Percentiles rank a stretch among this genome's conserved stretches.
phyloP scores from a whole-genome alignment of 768 basidiomycete species.

The Boletus subcaerulescens region DNA sequence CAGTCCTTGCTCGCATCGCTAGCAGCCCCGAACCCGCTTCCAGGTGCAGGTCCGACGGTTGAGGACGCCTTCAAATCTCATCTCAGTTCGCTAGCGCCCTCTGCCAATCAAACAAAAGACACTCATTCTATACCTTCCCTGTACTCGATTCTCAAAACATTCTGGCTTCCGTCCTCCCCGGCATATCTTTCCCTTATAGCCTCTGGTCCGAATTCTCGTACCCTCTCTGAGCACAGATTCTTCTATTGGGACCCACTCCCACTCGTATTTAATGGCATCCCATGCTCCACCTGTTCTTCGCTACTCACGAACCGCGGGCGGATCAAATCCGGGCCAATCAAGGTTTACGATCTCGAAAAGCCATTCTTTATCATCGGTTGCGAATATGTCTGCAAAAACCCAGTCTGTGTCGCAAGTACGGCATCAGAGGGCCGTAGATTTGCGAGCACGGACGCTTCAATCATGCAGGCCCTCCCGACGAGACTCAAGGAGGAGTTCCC shows the following conservation, averaged over 20 bases:
- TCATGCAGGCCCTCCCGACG: conserved; percentile 65
- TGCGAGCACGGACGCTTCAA: conserved; percentile 68
- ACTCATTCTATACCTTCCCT: conserved; percentile 61
- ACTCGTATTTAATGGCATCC: conserved; percentile 78
- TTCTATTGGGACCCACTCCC: conserved; percentile 88
- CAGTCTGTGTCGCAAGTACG: conserved; percentile 42
- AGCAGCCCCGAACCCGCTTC: conserved; percentile 59
- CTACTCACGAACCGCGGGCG: conserved; percentile 66
- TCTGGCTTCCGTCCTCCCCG: conserved; percentile 80
- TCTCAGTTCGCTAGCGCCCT: conserved; percentile 59
- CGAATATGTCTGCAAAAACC: conserved; percentile 65
- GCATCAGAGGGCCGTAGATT: conserved; percentile 59
- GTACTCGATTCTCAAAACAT: conserved; percentile 77
- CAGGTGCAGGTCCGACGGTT: conserved; percentile 58
- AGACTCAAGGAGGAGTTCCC: conserved; percentile 75
- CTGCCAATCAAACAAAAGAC: conserved; percentile 39
- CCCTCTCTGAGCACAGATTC: conserved; percentile 71
- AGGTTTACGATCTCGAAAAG: conserved; percentile 74
- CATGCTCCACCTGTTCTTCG: conserved; percentile 62
- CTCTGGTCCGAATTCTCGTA: conserved; percentile 62
- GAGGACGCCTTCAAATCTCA: conserved; percentile 81
- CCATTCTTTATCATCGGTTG: conserved; percentile 87
- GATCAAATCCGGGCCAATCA: conserved; percentile 71
- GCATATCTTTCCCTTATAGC: conserved; percentile 75
- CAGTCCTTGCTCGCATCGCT: conserved; percentile 55